Percentiles rank a stretch among this genome's conserved stretches.
These are phyloP conservation scores for Phragmites australis DNA, from an alignment of 176 grass and related monocot species.

Conservation along the genomic window DNA sequence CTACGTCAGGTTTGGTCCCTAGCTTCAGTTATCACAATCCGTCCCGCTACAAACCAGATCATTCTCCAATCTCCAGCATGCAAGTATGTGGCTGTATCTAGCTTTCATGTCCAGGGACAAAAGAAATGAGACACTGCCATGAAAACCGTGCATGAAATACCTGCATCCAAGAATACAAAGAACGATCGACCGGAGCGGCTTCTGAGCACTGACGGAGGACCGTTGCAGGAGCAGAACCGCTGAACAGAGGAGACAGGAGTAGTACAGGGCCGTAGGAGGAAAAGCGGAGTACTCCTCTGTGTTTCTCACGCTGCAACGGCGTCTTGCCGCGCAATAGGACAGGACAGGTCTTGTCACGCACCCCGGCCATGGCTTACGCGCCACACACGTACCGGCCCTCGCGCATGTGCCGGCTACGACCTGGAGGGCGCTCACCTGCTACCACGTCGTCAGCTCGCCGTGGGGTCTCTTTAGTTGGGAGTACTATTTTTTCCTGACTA, in stretches of 20 bases:
- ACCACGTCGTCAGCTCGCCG: neutral
- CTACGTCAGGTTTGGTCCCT: neutral
- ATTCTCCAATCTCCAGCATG: neutral
- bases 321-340: neutral
- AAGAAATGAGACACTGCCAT: neutral
- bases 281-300: neutral
- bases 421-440: conserved; percentile 26
- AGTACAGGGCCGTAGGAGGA: neutral
- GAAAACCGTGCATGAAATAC: neutral
- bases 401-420: conserved; percentile 8
- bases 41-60: neutral
- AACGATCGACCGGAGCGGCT: too few species aligned
- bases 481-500: neutral
- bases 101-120: neutral
- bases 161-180: neutral
- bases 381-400: conserved; percentile 22
- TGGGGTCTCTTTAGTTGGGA: neutral
- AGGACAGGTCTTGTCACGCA: neutral
- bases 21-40: neutral
- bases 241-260: neutral
- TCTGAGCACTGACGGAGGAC: neutral
- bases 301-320: neutral
- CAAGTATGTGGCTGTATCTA: neutral
- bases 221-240: conserved; percentile 1
- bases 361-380: conserved; percentile 27